A percentile compares a stretch with the other conserved stretches of the same genome.
Evolutionary conservation across 2,329 filamentous ascomycete species (phyloP).

Genomic region (Xylariaceae sp.): DNA sequence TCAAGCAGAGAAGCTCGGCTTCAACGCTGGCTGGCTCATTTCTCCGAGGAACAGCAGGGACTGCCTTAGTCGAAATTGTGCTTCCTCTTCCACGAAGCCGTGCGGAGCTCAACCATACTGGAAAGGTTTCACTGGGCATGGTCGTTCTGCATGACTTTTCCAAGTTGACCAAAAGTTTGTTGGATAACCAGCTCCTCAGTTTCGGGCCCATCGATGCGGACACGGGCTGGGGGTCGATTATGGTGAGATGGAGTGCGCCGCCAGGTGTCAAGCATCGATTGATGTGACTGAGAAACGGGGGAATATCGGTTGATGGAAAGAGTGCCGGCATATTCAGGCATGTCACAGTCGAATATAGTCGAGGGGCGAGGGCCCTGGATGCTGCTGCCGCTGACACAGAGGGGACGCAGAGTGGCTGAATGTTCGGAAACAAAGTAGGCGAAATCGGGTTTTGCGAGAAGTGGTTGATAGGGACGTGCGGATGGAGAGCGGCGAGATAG

Average conservation of each 20-base stretch:
- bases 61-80: constrained; percentile 44
- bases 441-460: constrained; percentile 42
- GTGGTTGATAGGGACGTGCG: constrained; percentile 40
- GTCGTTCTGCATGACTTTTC: constrained; percentile 56
- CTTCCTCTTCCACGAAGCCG: constrained; percentile 47
- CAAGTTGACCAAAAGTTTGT: constrained; percentile 56
- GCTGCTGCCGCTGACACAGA: constrained; percentile 29
- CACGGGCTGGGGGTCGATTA: constrained; percentile 61
- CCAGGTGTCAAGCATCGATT: constrained; percentile 51
- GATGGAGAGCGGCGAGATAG: constrained; percentile 45
- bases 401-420: constrained; percentile 30
- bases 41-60: constrained; percentile 40
- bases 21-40: constrained; percentile 26
- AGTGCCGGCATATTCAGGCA: constrained; percentile 54
- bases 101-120: constrained; percentile 55
- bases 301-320: constrained; percentile 54
- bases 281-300: constrained; percentile 52
- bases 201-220: constrained; percentile 52
- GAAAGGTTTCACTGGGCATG: constrained; percentile 55
- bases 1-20: constrained; percentile 47
- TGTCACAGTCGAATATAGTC: constrained; percentile 47
- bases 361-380: constrained; percentile 35
- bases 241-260: constrained; percentile 54
- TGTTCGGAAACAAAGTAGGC: constrained; percentile 36
- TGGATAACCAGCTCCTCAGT: constrained; percentile 59